A percentile compares a stretch with the other conserved stretches of the same genome.
Conservation (phyloP, 2,329 filamentous ascomycete species). For the Tetracladium maxilliforme region DNA sequence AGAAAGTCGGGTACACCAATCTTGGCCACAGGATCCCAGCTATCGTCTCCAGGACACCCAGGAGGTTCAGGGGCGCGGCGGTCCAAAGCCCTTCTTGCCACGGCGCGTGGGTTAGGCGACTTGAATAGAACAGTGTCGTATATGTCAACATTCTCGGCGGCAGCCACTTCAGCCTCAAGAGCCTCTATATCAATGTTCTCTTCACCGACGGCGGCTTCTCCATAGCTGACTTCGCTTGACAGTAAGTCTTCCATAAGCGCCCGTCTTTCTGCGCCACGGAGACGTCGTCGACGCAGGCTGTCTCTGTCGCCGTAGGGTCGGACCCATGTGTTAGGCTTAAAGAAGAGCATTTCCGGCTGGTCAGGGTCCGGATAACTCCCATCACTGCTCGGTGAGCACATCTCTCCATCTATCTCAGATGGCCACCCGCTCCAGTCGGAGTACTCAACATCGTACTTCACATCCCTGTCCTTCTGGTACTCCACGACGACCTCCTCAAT, state of each 20-base stretch:
- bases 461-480: constrained; percentile 2
- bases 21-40: constrained; percentile 4
- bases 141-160: too few relatives aligned
- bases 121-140: too few relatives aligned
- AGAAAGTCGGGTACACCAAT: constrained; percentile 15
- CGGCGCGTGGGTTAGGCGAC: too few relatives aligned
- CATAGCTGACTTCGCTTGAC: too few relatives aligned
- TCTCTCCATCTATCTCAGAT: constrained; percentile 15
- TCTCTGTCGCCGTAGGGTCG: constrained; percentile 4
- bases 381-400: constrained; percentile 15
- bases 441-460: constrained; percentile 10
- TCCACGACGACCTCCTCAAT: constrained; percentile 14
- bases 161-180: too few relatives aligned
- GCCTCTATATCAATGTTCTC: too few relatives aligned
- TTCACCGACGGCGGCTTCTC: too few relatives aligned
- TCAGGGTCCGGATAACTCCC: constrained; percentile 13
- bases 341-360: constrained; percentile 16
- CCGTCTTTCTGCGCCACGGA: constrained; percentile 2
- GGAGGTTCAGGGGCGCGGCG: constrained; percentile 10
- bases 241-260: too few relatives aligned
- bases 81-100: too few relatives aligned
- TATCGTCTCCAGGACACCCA: constrained; percentile 11
- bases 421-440: constrained; percentile 7
- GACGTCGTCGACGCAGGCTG: constrained; percentile 2
- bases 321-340: constrained; percentile 13